Base-by-base conservation (phyloP, 2,329 filamentous ascomycete genomes). In the Fusarium sp. region DNA sequence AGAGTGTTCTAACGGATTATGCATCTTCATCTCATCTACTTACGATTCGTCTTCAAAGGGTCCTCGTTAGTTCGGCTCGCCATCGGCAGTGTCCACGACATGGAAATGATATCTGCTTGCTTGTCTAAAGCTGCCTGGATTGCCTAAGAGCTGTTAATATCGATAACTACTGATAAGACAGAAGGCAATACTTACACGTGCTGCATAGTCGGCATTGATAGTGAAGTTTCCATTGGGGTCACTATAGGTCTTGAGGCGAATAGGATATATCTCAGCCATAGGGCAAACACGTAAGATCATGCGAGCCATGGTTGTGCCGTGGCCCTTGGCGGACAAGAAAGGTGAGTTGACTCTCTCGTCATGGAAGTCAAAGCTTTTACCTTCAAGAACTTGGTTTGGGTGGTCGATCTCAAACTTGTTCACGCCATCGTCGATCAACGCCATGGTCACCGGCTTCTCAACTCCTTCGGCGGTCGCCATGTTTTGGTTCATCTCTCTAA, bases 261-360 rank as follows among this genome's bases (percentile, higher is more conserved):
- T 63, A 0, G 54, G 61, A 36, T 63, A 59, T 3, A 63, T 20
- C 5, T 63, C 28, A 5, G 42, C 61, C 53, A 63, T 59, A 4
- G 53, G 61, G 14, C 53, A 59, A 8, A 59, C 54, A 22, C 61
- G 61, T 5, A 63, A 17, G 12, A 63, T 63, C 53, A 63, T 63
- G 2, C 42, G 14, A 0, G 61, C 61, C 61, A 63, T 63, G 0
- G 28, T 24, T 13, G 61, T 59, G 0, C 61, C 61, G 5, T 63
- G 61, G 0, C 61, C 53, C 10, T 42, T 7, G 1, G 61, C 53
- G 0, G 61, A 63, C 5, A 59, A 4, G 9, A 35, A 63, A 1
- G 61, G 42, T 3, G 53, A 36, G 11, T 48, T 59, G 4, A 59
- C 42, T 24, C 42, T 41, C 24, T 63, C 42, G 4, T 58, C 26